Percentiles rank a stretch among this genome's conserved stretches.
Conservation (phyloP, 169 alveolate genomes). For the Plasmodium knowlesi region DNA sequence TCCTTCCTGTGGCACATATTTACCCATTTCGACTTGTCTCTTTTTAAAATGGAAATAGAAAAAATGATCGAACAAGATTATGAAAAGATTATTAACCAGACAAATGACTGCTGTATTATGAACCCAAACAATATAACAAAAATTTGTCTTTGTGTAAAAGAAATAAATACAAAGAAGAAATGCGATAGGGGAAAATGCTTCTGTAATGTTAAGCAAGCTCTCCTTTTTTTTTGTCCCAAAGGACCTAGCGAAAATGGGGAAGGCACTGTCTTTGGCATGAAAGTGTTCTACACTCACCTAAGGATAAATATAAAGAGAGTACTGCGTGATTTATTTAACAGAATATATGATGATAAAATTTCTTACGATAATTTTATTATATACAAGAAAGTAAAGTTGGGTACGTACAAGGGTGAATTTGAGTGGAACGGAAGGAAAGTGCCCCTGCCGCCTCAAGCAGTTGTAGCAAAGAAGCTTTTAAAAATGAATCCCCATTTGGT, state of each 20-base stretch:
- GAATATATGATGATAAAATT: constrained; percentile 32
- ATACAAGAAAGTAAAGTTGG: constrained; percentile 77
- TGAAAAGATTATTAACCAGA: constrained; percentile 12
- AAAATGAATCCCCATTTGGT: constrained; percentile 36
- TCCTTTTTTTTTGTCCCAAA: constrained; percentile 13
- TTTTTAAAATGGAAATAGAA: constrained; percentile 32
- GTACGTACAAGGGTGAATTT: constrained; percentile 76
- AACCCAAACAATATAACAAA: constrained; percentile 37
- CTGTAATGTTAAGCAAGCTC: constrained; percentile 55
- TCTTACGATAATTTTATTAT: constrained; percentile 72
- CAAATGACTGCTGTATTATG: constrained; percentile 41
- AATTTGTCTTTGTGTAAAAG: constrained; percentile 41
- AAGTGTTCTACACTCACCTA: constrained; percentile 38
- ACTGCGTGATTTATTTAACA: constrained; percentile 20
- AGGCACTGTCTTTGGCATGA: constrained; percentile 16
- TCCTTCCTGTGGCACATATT: constrained; percentile 16
- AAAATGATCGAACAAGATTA: constrained; percentile 22
- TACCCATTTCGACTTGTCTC: not conserved
- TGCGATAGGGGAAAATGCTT: constrained; percentile 28
- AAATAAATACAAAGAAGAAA: constrained; percentile 32
- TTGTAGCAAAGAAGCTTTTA: constrained; percentile 77
- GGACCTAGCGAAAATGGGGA: not conserved
- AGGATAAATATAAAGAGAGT: constrained; percentile 45
- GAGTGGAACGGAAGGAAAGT: constrained; percentile 67
- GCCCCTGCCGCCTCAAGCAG: constrained; percentile 79